Evolutionary conservation across 2,329 filamentous ascomycete species (phyloP).

Genomic region (Ramularia collo-cygni): DNA sequence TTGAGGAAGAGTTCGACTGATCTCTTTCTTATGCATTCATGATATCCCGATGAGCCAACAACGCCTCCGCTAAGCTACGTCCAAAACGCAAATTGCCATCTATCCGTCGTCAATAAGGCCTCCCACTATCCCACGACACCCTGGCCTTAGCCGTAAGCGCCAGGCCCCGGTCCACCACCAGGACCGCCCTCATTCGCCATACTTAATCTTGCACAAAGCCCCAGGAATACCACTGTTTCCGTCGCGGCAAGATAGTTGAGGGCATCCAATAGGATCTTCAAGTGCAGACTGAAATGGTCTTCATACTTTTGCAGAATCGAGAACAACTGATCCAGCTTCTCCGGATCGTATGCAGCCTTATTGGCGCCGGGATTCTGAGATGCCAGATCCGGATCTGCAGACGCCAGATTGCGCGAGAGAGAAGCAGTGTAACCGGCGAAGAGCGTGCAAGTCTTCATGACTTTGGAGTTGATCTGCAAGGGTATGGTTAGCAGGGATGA

Average conservation of each 20-base stretch:
- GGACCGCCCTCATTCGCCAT: conserved; percentile 65
- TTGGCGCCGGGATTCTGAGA: conserved; percentile 31
- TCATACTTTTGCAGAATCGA: conserved; percentile 90
- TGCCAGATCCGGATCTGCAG: conserved; percentile 71
- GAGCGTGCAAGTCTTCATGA: conserved; percentile 91
- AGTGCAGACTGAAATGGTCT: conserved; percentile 80
- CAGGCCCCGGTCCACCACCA: conserved; percentile 19
- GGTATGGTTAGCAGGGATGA: conserved; percentile 6
- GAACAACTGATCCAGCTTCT: conserved; percentile 66
- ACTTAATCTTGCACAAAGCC: conserved; percentile 74
- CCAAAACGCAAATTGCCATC: neutral
- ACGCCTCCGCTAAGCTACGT: conserved; percentile 11
- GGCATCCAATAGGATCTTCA: conserved; percentile 90
- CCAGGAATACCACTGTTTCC: conserved; percentile 88
- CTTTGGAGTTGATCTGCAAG: conserved; percentile 86
- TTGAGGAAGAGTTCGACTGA: neutral
- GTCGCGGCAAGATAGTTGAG: conserved; percentile 96
- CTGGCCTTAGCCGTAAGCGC: conserved; percentile 13
- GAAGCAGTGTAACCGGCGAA: conserved; percentile 87
- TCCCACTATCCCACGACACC: conserved; percentile 1
- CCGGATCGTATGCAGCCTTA: conserved; percentile 41
- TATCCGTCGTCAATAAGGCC: neutral
- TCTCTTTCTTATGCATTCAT: neutral
- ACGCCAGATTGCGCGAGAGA: conserved; percentile 75
- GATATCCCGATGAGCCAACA: neutral